Evolutionary conservation across 2,329 filamentous ascomycete species (phyloP), one percentile per base, ranked within the genome.

Genomic region (Neoarthrinium moseri): DNA sequence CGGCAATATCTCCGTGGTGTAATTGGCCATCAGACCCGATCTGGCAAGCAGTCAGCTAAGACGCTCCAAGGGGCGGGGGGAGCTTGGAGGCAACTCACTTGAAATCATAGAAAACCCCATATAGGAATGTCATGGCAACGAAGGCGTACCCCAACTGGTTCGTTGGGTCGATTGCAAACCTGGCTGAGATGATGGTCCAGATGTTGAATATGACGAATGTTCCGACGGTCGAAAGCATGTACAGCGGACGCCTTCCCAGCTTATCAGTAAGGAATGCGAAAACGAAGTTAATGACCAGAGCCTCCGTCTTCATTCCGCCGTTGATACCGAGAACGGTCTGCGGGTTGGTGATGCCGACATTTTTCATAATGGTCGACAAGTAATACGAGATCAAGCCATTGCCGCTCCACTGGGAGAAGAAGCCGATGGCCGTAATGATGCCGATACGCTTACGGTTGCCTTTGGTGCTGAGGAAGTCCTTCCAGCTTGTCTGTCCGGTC

Each of bases 391-490:
- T 58, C 2, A 68, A 43, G 4, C 57, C 62, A 47, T 42, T 18
- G 20, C 51, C 51, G 17, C 32, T 47, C 75, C 75, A 81, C 51
- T 83, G 79, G 7, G 73, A 74, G 65, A 81, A 81, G 49, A 80
- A 65, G 49, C 77, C 78, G 6, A 77, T 66, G 18, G 70, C 67
- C 38, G 80, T 59, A n/a, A 76, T 63, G 45, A 83, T 78, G 39
- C 78, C 57, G 22, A 80, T 63, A 27, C 79, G 68, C 52, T 74
- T 72, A 29, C 77, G 71, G 58, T 81, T 83, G 30, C 75, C 78
- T 20, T 68, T 67, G 5, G 73, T 77, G 43, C 68, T 70, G 57
- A 70, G 59, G 29, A 79, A 64, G 46, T 75, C 68, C 5, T 60
- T 46, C 67, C 74, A 77, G 34, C 65, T 61, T 43, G 69, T 70